Evolutionary conservation across 345 rosid species (phyloP).

Genomic region (Aquilaria sinensis): DNA sequence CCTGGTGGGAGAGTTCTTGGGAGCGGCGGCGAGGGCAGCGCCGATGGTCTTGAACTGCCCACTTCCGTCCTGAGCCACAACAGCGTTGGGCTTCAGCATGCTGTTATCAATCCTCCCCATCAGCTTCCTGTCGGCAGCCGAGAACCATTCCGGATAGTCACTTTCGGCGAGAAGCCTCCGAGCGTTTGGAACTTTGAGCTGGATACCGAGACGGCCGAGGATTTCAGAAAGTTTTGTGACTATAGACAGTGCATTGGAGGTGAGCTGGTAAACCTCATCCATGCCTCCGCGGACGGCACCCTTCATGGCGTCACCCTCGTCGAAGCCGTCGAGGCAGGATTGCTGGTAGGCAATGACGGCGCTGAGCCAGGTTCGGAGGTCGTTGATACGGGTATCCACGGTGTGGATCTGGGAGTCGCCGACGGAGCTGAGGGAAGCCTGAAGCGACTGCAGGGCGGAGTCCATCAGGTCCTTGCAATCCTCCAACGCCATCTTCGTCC

Average conservation of each 20-base stretch:
- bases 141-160: conserved; percentile 53
- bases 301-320: conserved; percentile 22
- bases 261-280: conserved; percentile 24
- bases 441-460: conserved; percentile 24
- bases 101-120: conserved; percentile 21
- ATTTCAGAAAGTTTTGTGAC: conserved; percentile 24
- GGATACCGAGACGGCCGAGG: conserved; percentile 25
- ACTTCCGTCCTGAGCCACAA: conserved; percentile 80
- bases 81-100: conserved; percentile 29
- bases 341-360: conserved; percentile 46
- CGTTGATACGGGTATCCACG: conserved; percentile 6
- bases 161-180: conserved; percentile 5
- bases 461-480: conserved; percentile 32
- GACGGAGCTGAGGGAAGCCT: conserved; percentile 15
- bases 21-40: conserved; percentile 45
- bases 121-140: conserved; percentile 53
- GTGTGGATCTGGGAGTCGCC: conserved; percentile 11
- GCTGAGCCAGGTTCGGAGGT: conserved; percentile 39
- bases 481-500: conserved; percentile 19
- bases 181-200: conserved; percentile 12
- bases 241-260: conserved; percentile 48
- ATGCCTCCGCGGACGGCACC: conserved; percentile 19
- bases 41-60: conserved; percentile 51
- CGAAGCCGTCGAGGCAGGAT: conserved; percentile 49
- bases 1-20: conserved; percentile 22